Conservation (phyloP, 768 basidiomycete species). For the Lactifluus pinguis region DNA sequence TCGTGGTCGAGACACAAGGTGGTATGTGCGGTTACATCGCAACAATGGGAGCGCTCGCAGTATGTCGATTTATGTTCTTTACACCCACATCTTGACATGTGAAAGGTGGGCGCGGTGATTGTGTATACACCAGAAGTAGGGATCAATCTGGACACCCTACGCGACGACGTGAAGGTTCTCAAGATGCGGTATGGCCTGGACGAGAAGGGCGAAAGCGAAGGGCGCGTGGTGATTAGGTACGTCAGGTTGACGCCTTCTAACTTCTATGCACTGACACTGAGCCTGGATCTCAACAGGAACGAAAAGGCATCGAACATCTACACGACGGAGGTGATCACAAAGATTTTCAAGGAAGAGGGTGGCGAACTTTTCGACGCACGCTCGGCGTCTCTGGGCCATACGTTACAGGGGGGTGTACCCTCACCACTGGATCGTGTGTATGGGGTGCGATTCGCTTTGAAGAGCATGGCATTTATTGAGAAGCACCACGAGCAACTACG, state of each 20-base stretch:
- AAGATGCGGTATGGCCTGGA: slow-evolving; percentile 80
- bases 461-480: slow-evolving; percentile 94
- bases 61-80: slow-evolving; percentile 31
- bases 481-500: slow-evolving; percentile 54
- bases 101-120: slow-evolving; percentile 79
- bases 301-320: slow-evolving; percentile 85
- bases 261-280: neutral
- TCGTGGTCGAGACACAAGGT: slow-evolving; percentile 97
- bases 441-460: slow-evolving; percentile 80
- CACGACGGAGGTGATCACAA: slow-evolving; percentile 83
- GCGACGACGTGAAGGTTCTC: slow-evolving; percentile 81
- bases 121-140: slow-evolving; percentile 93
- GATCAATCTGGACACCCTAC: slow-evolving; percentile 72
- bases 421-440: slow-evolving; percentile 91
- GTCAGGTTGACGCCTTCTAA: slow-evolving; percentile 22
- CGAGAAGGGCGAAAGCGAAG: slow-evolving; percentile 82
- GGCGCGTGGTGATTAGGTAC: slow-evolving; percentile 85
- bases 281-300: slow-evolving; percentile 42
- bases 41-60: slow-evolving; percentile 90
- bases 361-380: slow-evolving; percentile 85
- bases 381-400: slow-evolving; percentile 93
- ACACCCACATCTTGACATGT: neutral
- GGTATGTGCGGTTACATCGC: slow-evolving; percentile 95
- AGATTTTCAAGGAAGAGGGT: slow-evolving; percentile 96
- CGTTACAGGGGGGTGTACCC: slow-evolving; percentile 90